Evolutionary conservation across 495 filamentous ascomycete genomes (phyloP).

Genomic region (Aspergillus homomorphus): DNA sequence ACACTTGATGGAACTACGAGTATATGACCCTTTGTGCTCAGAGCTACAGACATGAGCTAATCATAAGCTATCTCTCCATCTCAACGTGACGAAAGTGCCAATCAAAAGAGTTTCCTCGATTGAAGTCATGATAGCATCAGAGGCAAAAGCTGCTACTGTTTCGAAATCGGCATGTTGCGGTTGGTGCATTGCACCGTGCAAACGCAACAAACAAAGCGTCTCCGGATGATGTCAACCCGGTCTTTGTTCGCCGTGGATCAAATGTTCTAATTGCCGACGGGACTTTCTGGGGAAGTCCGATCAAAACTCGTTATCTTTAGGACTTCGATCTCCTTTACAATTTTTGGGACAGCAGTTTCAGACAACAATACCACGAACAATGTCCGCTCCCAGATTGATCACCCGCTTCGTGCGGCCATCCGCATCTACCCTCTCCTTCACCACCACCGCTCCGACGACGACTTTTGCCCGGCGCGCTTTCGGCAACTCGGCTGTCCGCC

Average conservation of each 20-base stretch:
- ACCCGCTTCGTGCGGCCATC: constrained; percentile 32
- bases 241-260: constrained; percentile 10
- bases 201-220: constrained; percentile 39
- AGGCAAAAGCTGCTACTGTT: constrained; percentile 1
- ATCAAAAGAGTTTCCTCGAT: background rate
- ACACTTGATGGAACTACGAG: too few relatives aligned
- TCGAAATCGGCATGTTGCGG: constrained; percentile 14
- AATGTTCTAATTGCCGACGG: constrained; percentile 3
- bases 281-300: background rate
- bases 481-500: constrained; percentile 34
- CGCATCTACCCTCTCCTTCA: constrained; percentile 21
- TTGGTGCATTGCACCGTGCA: constrained; percentile 29
- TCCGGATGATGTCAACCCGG: constrained; percentile 45
- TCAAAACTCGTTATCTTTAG: background rate
- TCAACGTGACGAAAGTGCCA: background rate
- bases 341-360: background rate
- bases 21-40: background rate
- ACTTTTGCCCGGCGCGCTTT: constrained; percentile 31
- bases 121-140: constrained; percentile 6
- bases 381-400: constrained; percentile 39
- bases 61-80: background rate
- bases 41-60: background rate
- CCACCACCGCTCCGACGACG: constrained; percentile 13
- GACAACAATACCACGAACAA: constrained; percentile 20
- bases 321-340: constrained; percentile 6